Evolutionary conservation across 768 basidiomycete genomes (phyloP).

Genomic region (Clavulina sp.): DNA sequence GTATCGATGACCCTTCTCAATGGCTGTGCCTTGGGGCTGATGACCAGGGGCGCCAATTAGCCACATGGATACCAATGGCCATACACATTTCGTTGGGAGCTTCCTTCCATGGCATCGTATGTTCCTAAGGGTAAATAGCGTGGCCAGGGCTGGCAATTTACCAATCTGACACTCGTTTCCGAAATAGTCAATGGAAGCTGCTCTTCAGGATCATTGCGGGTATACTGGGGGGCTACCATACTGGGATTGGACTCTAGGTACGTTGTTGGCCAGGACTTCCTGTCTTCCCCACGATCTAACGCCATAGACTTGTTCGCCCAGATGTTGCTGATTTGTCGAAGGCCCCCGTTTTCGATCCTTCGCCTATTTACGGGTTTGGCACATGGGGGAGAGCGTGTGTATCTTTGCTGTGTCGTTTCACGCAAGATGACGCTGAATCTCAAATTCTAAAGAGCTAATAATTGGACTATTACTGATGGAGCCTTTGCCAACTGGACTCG

Average conservation of each 20-base stretch:
- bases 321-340: neutral
- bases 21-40: too few relatives aligned
- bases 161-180: too few relatives aligned
- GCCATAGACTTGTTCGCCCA: neutral
- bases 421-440: too few relatives aligned
- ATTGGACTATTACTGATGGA: neutral
- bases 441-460: neutral
- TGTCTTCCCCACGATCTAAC: neutral
- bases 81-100: too few relatives aligned
- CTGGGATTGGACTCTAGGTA: neutral
- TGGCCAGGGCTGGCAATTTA: too few relatives aligned
- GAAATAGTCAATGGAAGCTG: neutral
- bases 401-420: too few relatives aligned
- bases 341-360: neutral
- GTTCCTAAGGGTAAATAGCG: too few relatives aligned
- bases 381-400: too few relatives aligned
- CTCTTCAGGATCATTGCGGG: neutral
- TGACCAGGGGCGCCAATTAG: too few relatives aligned
- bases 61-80: too few relatives aligned
- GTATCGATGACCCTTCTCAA: too few relatives aligned
- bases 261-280: neutral
- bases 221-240: neutral
- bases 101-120: too few relatives aligned
- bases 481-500: neutral
- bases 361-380: neutral